Percentiles rank a stretch among this genome's conserved stretches.
These are phyloP conservation scores for Apiospora rasikravindrae DNA, from an alignment of 2,329 filamentous ascomycete genomes.

Conservation along the genomic window DNA sequence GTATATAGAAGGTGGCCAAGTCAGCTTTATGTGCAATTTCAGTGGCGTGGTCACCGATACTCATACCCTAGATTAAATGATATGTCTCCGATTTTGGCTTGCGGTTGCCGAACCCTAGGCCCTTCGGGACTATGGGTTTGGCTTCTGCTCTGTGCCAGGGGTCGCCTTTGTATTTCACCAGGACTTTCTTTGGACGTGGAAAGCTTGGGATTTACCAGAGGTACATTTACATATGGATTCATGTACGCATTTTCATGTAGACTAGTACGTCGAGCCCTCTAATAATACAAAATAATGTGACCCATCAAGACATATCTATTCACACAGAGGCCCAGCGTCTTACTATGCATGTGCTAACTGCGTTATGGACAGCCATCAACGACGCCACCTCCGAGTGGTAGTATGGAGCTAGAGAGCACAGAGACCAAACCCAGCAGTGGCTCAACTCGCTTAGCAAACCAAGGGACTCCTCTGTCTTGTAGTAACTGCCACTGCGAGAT, in stretches of 20 bases:
- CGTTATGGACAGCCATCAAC: conserved; percentile 3
- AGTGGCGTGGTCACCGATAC: conserved; percentile 71
- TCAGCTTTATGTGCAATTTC: conserved; percentile 48
- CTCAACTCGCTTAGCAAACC: background rate
- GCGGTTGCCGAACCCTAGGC: conserved; percentile 43
- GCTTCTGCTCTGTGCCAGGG: conserved; percentile 35
- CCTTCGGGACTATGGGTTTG: conserved; percentile 47
- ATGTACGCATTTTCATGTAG: conserved; percentile 29
- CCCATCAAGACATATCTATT: background rate
- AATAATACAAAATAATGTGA: conserved; percentile 16
- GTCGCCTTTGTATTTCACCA: conserved; percentile 50
- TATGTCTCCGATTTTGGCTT: conserved; percentile 34
- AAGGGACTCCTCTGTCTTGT: conserved; percentile 46
- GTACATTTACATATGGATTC: conserved; percentile 44
- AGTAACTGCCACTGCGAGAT: conserved; percentile 50
- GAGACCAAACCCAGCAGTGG: conserved; percentile 24
- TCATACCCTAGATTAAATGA: conserved; percentile 66
- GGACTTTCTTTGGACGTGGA: conserved; percentile 54
- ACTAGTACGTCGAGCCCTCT: conserved; percentile 22
- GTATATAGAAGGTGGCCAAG: conserved; percentile 69
- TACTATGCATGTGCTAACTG: background rate
- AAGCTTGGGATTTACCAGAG: conserved; percentile 55
- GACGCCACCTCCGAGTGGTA: background rate
- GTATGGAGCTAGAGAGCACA: conserved; percentile 18
- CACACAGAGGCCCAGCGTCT: background rate